Percentiles rank a stretch among this genome's conserved stretches.
These are phyloP conservation scores for Solanum okadae DNA, from an alignment of 257 asterid species.

Conservation along the genomic window DNA sequence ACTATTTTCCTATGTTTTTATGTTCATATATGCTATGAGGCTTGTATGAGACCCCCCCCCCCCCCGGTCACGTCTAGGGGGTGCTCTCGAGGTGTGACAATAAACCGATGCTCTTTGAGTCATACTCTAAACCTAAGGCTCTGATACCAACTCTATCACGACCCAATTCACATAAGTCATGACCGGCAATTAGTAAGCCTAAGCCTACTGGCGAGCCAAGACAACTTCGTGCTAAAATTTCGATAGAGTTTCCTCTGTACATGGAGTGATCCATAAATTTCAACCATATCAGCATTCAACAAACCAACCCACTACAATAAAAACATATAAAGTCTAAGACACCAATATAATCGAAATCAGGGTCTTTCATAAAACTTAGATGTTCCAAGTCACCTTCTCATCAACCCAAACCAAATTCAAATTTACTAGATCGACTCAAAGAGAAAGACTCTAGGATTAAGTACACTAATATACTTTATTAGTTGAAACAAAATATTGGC, in stretches of 20 bases:
- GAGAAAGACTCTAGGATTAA: not conserved
- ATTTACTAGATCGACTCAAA: not conserved
- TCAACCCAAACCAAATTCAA: not conserved
- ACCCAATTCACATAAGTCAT: not conserved
- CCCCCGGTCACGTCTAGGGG: too few relatives aligned
- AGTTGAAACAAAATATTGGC: not conserved
- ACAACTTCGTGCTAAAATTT: not conserved
- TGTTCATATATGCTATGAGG: too few relatives aligned
- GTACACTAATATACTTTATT: not conserved
- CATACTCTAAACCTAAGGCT: not conserved
- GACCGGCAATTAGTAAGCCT: fast-evolving
- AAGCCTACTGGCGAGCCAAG: too few relatives aligned
- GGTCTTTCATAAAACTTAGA: not conserved
- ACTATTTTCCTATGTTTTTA: too few relatives aligned
- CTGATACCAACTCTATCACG: not conserved
- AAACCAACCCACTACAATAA: not conserved
- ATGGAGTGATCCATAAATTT: not conserved
- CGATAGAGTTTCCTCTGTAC: not conserved
- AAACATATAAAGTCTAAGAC: not conserved
- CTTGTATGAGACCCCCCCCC: too few relatives aligned
- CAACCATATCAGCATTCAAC: not conserved
- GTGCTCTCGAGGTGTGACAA: too few relatives aligned
- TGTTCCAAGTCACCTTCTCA: not conserved
- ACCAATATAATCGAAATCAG: not conserved
- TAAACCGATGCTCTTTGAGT: not conserved